A percentile compares a stretch with the other conserved stretches of the same genome.
Conservation (phyloP, 2,329 filamentous ascomycete genomes). For the Trichoderma oligosporum region DNA sequence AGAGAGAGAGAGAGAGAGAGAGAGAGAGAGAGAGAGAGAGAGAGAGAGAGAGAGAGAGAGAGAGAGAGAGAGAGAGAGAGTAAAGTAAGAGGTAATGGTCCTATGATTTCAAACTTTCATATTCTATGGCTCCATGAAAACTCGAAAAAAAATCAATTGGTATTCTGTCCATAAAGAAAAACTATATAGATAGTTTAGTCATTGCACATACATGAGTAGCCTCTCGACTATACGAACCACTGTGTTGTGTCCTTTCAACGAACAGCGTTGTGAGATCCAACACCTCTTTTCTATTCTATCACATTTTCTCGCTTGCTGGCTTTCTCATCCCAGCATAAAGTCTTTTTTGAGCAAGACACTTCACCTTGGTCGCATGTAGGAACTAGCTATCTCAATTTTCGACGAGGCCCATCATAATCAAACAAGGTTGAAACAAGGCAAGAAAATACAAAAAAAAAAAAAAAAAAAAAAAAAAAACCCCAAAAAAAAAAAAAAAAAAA, state of each 20-base stretch:
- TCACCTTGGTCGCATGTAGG: not conserved
- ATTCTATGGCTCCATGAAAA: too few species aligned
- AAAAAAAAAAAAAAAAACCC: not conserved
- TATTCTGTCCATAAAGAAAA: too few species aligned
- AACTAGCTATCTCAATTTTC: not conserved
- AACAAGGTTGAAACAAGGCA: not conserved
- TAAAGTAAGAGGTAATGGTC: too few species aligned
- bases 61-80: too few species aligned
- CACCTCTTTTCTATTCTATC: not conserved
- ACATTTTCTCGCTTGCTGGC: not conserved
- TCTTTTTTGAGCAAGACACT: not conserved
- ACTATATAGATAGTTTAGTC: constrained; percentile 6
- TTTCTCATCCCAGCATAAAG: not conserved
- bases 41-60: too few species aligned
- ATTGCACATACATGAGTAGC: constrained; percentile 11
- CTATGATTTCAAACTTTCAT: too few species aligned
- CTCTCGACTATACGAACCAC: not conserved
- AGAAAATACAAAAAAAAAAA: not conserved
- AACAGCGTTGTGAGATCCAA: not conserved
- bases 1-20: too few species aligned
- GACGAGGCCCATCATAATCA: not conserved
- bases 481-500: too few species aligned
- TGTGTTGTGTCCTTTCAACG: not conserved
- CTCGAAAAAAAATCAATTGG: too few species aligned
- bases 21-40: too few species aligned